A percentile compares a stretch with the other conserved stretches of the same genome.
Conservation (phyloP, 108 stramenopile genomes). For the Thalassiosira profunda region DNA sequence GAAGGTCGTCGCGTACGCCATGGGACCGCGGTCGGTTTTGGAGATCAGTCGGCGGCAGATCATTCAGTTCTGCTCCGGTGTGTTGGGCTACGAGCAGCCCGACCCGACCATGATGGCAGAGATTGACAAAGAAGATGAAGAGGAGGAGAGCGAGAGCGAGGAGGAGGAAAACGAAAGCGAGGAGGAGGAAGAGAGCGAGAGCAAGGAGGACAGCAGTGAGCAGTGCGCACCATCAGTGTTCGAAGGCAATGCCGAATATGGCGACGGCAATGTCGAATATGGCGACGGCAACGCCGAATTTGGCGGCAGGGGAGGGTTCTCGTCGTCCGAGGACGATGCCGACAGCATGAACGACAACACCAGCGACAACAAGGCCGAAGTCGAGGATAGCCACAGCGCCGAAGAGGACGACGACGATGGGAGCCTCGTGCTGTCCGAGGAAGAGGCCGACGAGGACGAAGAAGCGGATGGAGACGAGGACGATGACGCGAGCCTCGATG, state of each 20-base stretch:
- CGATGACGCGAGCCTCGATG: slow-evolving; percentile 1
- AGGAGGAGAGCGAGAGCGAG: slow-evolving; percentile 49
- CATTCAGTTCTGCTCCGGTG: slow-evolving; percentile 80
- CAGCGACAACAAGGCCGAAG: background rate
- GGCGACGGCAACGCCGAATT: too few species aligned
- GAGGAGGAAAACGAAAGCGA: slow-evolving; percentile 41
- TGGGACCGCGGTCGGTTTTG: slow-evolving; percentile 85
- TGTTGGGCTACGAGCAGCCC: slow-evolving; percentile 80
- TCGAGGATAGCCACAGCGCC: background rate
- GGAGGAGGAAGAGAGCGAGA: too few species aligned
- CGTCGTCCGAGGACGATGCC: too few species aligned
- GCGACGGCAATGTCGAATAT: too few species aligned
- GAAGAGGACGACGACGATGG: background rate
- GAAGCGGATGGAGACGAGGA: slow-evolving; percentile 3
- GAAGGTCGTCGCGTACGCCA: slow-evolving; percentile 64
- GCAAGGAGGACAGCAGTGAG: too few species aligned
- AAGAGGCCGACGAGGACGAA: slow-evolving; percentile 7
- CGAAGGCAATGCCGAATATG: too few species aligned
- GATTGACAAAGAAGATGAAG: slow-evolving; percentile 69
- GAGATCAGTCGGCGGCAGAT: slow-evolving; percentile 87
- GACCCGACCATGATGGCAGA: slow-evolving; percentile 91
- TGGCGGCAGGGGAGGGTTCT: too few species aligned
- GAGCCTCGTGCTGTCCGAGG: background rate
- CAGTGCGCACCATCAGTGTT: too few species aligned
- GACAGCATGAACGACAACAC: background rate